Evolutionary conservation across 2,329 filamentous ascomycete genomes (phyloP), one percentile per base, ranked within the genome.

Genomic region (Xylariaceae sp.): DNA sequence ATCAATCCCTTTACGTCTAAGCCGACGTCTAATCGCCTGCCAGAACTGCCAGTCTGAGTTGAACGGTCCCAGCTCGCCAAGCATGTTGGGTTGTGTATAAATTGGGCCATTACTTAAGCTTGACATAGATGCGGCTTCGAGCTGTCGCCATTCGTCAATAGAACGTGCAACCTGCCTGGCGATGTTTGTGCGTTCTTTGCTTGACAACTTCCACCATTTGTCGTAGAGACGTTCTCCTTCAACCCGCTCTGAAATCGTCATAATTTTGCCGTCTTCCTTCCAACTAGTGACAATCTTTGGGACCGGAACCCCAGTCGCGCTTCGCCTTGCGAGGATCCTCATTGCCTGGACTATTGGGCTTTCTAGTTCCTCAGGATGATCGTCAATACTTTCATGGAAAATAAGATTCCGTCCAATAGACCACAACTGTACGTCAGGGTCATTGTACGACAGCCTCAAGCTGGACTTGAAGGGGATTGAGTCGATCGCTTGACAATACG

Each of bases 391-490:
- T 47, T 64, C 63, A 9, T 53, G 52, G 39, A 65, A 43, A 31
- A 63, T 32, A 40, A 59, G 62, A 30, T 52, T 55, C n/a, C 55
- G 52, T 18, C 63, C 61, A 41, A 65, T 49, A 3, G 47, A 48
- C 63, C 63, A 65, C 1, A 51, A 54, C 15, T 65, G 60, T 12
- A 47, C 58, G 14, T 53, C 46, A 4, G 53, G 38, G 31, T 64
- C 61, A 40, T 64, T 62, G 39, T 64, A 60, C 7, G 46, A 44
- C 2, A 64, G 51, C 18, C 44, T 57, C 1, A 64, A 38, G 39
- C 54, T 61, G 42, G 53, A 61, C 39, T 55, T 54, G 40, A 64
- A 64, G 1, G 61, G 57, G 9, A 61, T 43, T 6, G 63, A 63
- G 22, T 59, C 59, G 14, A 58, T 38, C 9, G 59, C 58, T 39